These are phyloP conservation scores for Tolypocladium nubicola DNA, from an alignment of 2,329 filamentous ascomycete genomes.

Conservation along the genomic window DNA sequence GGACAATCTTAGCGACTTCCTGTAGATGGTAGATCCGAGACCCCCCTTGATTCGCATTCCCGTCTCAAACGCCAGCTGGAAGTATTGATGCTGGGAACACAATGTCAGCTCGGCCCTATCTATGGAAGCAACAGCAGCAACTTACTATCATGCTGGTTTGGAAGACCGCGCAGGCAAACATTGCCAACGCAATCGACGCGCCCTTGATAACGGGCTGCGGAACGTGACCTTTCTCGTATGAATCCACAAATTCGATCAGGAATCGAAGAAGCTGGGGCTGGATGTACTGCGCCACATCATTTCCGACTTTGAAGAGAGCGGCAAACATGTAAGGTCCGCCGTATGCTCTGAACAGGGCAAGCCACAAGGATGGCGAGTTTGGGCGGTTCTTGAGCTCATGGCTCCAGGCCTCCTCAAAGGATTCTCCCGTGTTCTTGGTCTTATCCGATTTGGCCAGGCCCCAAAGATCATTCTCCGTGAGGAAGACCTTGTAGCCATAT, in stretches of 20 bases:
- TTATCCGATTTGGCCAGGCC: constrained; percentile 72
- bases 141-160: constrained; percentile 71
- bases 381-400: constrained; percentile 61
- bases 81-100: constrained; percentile 69
- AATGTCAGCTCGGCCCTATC: constrained; percentile 10
- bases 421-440: constrained; percentile 59
- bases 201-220: constrained; percentile 76
- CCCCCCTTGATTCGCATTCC: constrained; percentile 96
- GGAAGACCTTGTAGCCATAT: constrained; percentile 79
- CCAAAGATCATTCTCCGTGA: constrained; percentile 95
- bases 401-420: constrained; percentile 68
- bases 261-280: constrained; percentile 84
- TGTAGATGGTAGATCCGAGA: constrained; percentile 82
- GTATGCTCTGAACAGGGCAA: constrained; percentile 74
- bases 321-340: constrained; percentile 75
- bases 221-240: constrained; percentile 50
- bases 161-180: constrained; percentile 79
- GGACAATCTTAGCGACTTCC: constrained; percentile 79
- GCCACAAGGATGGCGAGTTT: constrained; percentile 58
- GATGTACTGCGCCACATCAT: constrained; percentile 75
- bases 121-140: neutral
- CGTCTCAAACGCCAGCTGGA: constrained; percentile 86
- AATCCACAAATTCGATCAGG: constrained; percentile 75
- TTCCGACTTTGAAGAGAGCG: constrained; percentile 77
- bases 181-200: constrained; percentile 76